phyloP scores from a whole-genome alignment of 1,139 yeast species.

The Kazachstania sp. region DNA sequence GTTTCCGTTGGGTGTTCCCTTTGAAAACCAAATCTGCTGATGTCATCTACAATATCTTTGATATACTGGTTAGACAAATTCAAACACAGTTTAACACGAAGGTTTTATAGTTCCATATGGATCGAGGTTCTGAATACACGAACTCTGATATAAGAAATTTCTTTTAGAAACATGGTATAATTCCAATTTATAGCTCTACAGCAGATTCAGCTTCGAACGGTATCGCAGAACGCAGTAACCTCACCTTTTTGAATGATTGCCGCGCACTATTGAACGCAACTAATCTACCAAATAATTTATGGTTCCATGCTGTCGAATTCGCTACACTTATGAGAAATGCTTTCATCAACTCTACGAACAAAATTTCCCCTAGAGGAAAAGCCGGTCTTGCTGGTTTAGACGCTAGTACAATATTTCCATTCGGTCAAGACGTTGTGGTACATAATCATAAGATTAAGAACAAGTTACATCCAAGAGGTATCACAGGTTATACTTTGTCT shows the following conservation, averaged over 20 bases:
- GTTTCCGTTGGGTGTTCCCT: slow-evolving; percentile 7
- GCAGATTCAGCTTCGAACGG: slow-evolving; percentile 9
- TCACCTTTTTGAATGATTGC: slow-evolving; percentile 9
- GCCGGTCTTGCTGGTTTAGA: slow-evolving; percentile 8
- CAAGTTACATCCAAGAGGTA: slow-evolving; percentile 4
- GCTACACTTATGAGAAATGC: slow-evolving; percentile 7
- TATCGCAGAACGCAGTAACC: slow-evolving; percentile 11
- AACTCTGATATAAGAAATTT: neutral
- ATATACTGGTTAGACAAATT: slow-evolving; percentile 2
- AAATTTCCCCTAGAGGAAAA: slow-evolving; percentile 7
- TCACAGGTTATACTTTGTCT: neutral
- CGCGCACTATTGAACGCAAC: slow-evolving; percentile 5
- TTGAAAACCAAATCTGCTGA: neutral
- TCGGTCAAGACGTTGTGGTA: slow-evolving; percentile 8
- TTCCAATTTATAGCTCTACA: slow-evolving; percentile 4
- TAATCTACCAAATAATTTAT: slow-evolving; percentile 6
- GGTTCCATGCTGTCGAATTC: slow-evolving; percentile 10
- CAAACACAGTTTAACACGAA: slow-evolving; percentile 3
- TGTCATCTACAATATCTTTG: neutral
- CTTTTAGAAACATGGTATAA: slow-evolving; percentile 7
- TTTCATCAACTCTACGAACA: neutral
- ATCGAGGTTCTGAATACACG: slow-evolving; percentile 9
- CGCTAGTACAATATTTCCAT: slow-evolving; percentile 5
- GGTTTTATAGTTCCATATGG: slow-evolving; percentile 7
- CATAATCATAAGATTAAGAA: neutral